Base-by-base conservation (phyloP, 129 eudicot species). In the Rutidosis leptorrhynchoides region DNA sequence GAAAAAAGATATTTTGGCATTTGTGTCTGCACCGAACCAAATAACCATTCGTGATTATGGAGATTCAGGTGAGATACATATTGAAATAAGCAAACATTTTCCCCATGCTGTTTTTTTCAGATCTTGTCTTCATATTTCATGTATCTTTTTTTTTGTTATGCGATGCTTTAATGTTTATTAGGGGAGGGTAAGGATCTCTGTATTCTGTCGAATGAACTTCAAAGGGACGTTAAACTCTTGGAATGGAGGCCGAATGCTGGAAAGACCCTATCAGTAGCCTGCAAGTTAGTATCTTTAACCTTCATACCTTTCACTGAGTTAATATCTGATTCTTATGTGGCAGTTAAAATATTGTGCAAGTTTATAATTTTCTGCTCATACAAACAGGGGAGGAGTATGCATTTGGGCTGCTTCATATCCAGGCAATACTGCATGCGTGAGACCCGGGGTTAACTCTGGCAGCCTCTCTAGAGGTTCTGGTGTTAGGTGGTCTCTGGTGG, bases 331-430 rank as follows among this genome's bases (percentile, higher is more conserved):
- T 6, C 24, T 45, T 64, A n/a, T n/a, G n/a, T n/a, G 8, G 20
- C 43, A 2, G 3, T 73, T 35, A 70, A n/a, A 29, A 19, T 35
- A 62, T 51, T 51, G 5, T 37, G 21, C 7, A 46, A 24, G 64
- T 6, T 33, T 11, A 28, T 76, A 15, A 35, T 20, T 10, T 45
- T 29, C 3, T 51, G 24, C 46, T 65, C 64, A 70, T 60, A 72
- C 65, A 60, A 55, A 71, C 68, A 93, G 99, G 83, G 99, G 97
- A 70, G 97, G 99, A 42, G 86, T 94, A 74, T 94, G 99, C 82
- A 81, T 94, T 23, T 94, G 99, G 99, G 74, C 95, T 64, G 97
- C 97, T 86, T 89, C 95, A 24, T 86, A 77, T 73, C 94, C 97
- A 69, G 99, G 99, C 17, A 89, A 89, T 76, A 72, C 83, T 20